Conservation (phyloP, 176 grass and related monocot species). For the Avena sativa region DNA sequence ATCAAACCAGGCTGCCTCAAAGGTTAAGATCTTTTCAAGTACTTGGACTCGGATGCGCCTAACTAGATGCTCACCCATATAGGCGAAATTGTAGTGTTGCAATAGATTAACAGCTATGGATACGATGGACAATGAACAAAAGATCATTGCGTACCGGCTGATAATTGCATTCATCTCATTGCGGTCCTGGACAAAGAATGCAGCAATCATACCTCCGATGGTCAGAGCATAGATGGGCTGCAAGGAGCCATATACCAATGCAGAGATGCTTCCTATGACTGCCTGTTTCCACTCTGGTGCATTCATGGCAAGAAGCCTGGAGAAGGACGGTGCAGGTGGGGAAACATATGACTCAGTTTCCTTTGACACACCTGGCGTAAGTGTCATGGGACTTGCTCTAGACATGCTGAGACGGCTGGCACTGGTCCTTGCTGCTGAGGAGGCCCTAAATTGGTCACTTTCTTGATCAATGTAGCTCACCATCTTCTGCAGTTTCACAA, state of each 20-base stretch:
- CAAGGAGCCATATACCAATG: conserved; percentile 84
- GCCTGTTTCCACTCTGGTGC: conserved; percentile 94
- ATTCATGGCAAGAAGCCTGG: conserved; percentile 96
- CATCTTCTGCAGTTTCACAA: conserved; percentile 95
- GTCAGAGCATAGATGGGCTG: conserved; percentile 93
- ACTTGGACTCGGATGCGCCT: conserved; percentile 85
- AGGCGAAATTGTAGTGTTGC: conserved; percentile 93
- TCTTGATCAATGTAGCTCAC: conserved; percentile 95
- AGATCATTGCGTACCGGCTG: conserved; percentile 75
- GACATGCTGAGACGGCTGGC: conserved; percentile 77
- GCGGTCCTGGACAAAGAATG: conserved; percentile 83
- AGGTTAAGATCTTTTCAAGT: conserved; percentile 91
- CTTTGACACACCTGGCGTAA: conserved; percentile 62
- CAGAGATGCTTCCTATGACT: conserved; percentile 71
- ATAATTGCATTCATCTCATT: conserved; percentile 84
- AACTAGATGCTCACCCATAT: conserved; percentile 92
- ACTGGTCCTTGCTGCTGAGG: conserved; percentile 80
- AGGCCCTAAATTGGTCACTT: conserved; percentile 66
- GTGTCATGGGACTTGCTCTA: conserved; percentile 80
- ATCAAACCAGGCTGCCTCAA: conserved; percentile 96
- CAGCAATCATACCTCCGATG: conserved; percentile 92
- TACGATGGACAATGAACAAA: conserved; percentile 78
- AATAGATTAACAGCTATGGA: conserved; percentile 85
- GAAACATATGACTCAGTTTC: conserved; percentile 43
- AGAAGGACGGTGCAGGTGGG: conserved; percentile 76